phyloP scores from a whole-genome alignment of 2,329 filamentous ascomycete species.

The Hirsutella thompsonii region DNA sequence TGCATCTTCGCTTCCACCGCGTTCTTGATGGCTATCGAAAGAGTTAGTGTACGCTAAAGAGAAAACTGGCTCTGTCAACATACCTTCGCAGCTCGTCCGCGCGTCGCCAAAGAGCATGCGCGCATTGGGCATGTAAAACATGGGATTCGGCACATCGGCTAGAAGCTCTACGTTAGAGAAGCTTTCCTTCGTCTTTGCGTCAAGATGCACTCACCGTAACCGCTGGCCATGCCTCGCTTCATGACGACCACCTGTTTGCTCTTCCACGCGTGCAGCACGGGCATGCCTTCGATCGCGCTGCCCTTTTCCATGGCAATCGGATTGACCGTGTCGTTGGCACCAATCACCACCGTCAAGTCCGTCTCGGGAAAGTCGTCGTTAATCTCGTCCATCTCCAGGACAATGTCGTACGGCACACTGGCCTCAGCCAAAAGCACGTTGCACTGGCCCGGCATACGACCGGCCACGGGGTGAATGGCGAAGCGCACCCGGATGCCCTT shows the following conservation, averaged over 20 bases:
- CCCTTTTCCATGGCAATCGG: conserved; percentile 77
- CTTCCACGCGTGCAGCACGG: conserved; percentile 86
- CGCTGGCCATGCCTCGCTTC: conserved; percentile 82
- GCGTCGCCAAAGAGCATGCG: conserved; percentile 91
- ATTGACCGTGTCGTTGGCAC: conserved; percentile 87
- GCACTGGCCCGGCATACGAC: conserved; percentile 86
- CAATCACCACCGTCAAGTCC: conserved; percentile 78
- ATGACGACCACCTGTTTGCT: conserved; percentile 86
- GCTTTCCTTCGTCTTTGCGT: not conserved
- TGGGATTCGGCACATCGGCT: conserved; percentile 84
- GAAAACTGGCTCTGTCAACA: conserved; percentile 13
- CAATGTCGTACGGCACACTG: conserved; percentile 80
- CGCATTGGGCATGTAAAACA: conserved; percentile 85
- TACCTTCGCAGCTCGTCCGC: conserved; percentile 69
- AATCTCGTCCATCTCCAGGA: conserved; percentile 92
- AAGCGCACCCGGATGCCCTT: conserved; percentile 75
- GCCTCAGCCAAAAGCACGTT: conserved; percentile 85
- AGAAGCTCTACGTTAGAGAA: not conserved
- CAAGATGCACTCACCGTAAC: conserved; percentile 50
- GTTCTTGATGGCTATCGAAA: conserved; percentile 6
- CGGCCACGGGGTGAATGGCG: conserved; percentile 81
- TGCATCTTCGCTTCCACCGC: conserved; percentile 9
- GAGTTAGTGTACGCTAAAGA: not conserved
- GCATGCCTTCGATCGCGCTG: conserved; percentile 82
- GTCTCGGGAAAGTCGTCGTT: conserved; percentile 84